phyloP scores from a whole-genome alignment of 2,329 filamentous ascomycete genomes.

The Colletotrichum agaves region DNA sequence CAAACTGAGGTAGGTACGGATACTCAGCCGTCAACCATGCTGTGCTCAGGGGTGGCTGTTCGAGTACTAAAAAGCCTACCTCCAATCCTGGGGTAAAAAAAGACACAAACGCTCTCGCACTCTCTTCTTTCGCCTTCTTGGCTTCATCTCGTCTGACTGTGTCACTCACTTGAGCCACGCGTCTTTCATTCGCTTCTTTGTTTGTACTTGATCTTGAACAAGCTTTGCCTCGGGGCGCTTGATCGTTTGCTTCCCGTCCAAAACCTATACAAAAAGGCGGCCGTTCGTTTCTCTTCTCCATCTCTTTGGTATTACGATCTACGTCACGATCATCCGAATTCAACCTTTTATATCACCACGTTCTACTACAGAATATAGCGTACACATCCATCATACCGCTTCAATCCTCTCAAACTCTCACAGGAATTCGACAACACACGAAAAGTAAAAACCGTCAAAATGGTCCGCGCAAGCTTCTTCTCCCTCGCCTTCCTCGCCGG shows the following conservation, averaged over 20 bases:
- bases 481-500: conserved; percentile 43
- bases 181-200: conserved; percentile 8
- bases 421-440: background rate
- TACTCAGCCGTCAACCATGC: conserved; percentile 19
- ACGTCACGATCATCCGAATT: background rate
- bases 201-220: conserved; percentile 1
- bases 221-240: background rate
- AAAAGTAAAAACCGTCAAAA: conserved; percentile 32
- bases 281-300: background rate
- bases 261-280: background rate
- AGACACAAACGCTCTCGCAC: conserved; percentile 2
- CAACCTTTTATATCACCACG: background rate
- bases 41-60: conserved; percentile 35
- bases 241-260: background rate
- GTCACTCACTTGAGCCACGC: conserved; percentile 23
- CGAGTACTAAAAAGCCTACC: background rate
- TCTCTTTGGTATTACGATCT: background rate
- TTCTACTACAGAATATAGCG: background rate
- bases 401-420: background rate
- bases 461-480: conserved; percentile 44
- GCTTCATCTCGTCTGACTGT: conserved; percentile 23
- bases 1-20: background rate
- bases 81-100: conserved; percentile 26
- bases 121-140: background rate
- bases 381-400: background rate